phyloP scores from a whole-genome alignment of 768 basidiomycete genomes.

The Boletus tomentosulus region DNA sequence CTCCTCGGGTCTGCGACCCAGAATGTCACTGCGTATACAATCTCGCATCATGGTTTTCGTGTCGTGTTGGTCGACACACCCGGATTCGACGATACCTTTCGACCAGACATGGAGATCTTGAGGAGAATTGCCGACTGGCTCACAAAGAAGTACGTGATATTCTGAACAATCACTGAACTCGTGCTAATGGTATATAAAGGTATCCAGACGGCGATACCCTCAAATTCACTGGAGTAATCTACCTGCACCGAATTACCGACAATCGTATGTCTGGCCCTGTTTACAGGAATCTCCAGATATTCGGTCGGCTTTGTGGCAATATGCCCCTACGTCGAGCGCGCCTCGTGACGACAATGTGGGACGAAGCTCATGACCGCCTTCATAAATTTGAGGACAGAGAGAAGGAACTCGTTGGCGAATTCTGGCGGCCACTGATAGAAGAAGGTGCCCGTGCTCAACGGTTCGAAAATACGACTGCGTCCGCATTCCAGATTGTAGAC shows the following conservation, averaged over 20 bases:
- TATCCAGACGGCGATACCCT: not conserved
- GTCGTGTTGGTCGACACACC: not conserved
- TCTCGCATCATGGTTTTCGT: not conserved
- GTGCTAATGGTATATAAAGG: not conserved
- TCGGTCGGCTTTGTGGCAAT: slow-evolving; percentile 34
- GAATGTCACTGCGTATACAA: not conserved
- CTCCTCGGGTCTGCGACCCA: not conserved
- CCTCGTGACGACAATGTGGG: slow-evolving; percentile 39
- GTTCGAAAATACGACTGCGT: slow-evolving; percentile 2
- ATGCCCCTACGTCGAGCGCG: slow-evolving; percentile 9
- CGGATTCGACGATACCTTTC: not conserved
- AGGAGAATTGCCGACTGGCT: not conserved
- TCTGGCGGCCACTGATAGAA: slow-evolving; percentile 11
- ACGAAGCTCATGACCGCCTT: slow-evolving; percentile 1
- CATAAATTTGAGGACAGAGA: not conserved
- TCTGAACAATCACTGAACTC: not conserved
- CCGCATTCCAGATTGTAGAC: not conserved
- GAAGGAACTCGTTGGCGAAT: not conserved
- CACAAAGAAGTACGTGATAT: not conserved
- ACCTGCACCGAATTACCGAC: slow-evolving; percentile 34
- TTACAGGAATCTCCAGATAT: slow-evolving; percentile 26
- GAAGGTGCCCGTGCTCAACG: not conserved
- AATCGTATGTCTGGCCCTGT: slow-evolving; percentile 31
- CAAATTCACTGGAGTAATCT: slow-evolving; percentile 32
- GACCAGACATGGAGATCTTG: not conserved